Conservation (phyloP, 2,329 filamentous ascomycete species). For the Exophiala xenobiotica region DNA sequence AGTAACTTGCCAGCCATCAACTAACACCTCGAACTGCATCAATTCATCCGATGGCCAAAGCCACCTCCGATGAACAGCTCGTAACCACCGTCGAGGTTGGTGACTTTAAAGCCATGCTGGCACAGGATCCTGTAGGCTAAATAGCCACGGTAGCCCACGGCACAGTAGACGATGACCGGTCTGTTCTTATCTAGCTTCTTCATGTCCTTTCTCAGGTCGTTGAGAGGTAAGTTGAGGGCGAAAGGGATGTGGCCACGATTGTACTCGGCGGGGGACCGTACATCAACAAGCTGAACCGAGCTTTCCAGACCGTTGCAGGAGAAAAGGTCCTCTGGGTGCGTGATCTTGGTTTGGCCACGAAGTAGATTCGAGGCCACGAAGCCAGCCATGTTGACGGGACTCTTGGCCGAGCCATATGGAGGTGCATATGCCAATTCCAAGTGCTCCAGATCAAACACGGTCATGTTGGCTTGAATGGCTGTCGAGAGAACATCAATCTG, state of each 20-base stretch:
- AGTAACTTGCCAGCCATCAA: no score
- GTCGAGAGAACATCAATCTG: background rate
- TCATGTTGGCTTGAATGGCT: background rate
- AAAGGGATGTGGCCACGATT: background rate
- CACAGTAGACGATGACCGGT: background rate
- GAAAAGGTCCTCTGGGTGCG: background rate
- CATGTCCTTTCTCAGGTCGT: background rate
- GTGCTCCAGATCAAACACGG: background rate
- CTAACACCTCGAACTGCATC: no score
- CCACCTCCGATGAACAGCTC: background rate
- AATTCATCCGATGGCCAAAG: no score
- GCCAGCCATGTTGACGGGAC: background rate
- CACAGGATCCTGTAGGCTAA: background rate
- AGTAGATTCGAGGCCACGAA: background rate
- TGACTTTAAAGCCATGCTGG: background rate
- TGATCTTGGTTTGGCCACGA: background rate
- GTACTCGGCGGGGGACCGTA: background rate
- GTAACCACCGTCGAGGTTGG: background rate
- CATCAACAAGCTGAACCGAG: background rate
- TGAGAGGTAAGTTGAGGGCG: background rate
- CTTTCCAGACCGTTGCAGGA: background rate
- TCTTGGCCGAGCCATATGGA: background rate
- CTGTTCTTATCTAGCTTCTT: background rate
- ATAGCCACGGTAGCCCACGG: background rate
- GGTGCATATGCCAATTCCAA: background rate